Base-by-base conservation (phyloP, 176 grass and related monocot species). In the Ampelocalamus luodianensis region DNA sequence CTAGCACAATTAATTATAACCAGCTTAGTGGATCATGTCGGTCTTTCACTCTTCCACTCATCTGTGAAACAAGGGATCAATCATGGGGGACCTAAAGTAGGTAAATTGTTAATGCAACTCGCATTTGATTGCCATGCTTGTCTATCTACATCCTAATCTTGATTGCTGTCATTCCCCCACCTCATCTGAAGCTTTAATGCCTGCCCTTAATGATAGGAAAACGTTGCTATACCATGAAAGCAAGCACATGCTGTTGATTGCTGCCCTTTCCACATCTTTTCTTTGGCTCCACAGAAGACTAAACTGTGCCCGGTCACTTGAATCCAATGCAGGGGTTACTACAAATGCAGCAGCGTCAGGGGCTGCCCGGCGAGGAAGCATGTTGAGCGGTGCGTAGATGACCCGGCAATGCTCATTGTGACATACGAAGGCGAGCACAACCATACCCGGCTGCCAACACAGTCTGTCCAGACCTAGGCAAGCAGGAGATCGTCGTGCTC, bases 331-430 rank as follows among this genome's bases (percentile, higher is more conserved):
- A 97, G 94, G 91, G 94, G 94, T 61, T 97, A 97, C 84, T 97
- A 97, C 72, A 97, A 97, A 80, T 97, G 94, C 81, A 97, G 94
- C 82, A 97, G 87, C 15, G 78, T 97, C 50, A 86, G 92, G 85
- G 94, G 94, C 74, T 97, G 94, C 79, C 92, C 94, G 1, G 92
- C 94, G 9, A 94, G 92, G 76, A 97, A 97, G 83, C 92, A 97
- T 0, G 92, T 97, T 0, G 94, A 97, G 79, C 84, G 94, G 64
- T 97, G 94, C 10, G 73, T 94, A 14, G 94, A 97, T 10, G 94
- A 97, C 70, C 87, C 94, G 1, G 64, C 90, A 11, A 97, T 97
- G 94, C 94, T 97, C 71, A 67, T 90, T 8, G 89, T 97, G 63
- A 94, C 94, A 0, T 97, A 97, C 5, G 94, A 97, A 87, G 92